phyloP scores from a whole-genome alignment of 441 rosid species.

The Pelargonium citronellum region DNA sequence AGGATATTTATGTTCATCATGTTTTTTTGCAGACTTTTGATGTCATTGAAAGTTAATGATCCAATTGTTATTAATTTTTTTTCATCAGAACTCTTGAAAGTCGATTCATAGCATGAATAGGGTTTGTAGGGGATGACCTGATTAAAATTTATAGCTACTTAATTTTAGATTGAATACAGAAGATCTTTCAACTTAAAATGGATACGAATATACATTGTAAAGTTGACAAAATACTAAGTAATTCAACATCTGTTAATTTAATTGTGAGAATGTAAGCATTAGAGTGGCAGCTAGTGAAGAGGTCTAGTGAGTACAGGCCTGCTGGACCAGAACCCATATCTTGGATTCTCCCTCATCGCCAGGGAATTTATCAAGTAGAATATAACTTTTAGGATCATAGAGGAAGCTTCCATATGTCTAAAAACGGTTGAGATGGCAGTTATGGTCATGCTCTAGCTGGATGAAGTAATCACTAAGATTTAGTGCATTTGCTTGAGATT shows the following conservation, averaged over 20 bases:
- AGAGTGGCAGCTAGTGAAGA: background rate
- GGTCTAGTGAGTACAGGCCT: background rate
- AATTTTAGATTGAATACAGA: too few relatives aligned
- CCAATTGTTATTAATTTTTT: too few relatives aligned
- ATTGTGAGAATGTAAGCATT: background rate
- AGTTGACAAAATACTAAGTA: background rate
- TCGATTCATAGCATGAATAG: background rate
- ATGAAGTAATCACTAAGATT: slow-evolving; percentile 1
- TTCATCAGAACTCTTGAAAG: background rate
- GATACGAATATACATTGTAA: background rate
- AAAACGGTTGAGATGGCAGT: slow-evolving; percentile 1
- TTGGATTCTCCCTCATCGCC: background rate
- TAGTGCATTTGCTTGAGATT: background rate
- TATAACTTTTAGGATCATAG: background rate
- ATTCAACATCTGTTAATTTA: background rate
- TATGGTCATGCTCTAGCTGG: background rate
- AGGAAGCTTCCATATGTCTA: background rate
- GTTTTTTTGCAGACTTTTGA: too few relatives aligned
- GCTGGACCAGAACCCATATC: background rate
- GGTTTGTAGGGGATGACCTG: background rate
- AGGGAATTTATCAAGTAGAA: background rate
- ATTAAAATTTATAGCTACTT: background rate
- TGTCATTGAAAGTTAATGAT: too few relatives aligned
- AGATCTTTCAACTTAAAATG: background rate
- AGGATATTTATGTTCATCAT: too few relatives aligned